Evolutionary conservation across 208 protist genomes (phyloP).

Genomic region (Acanthamoeba divionensis): DNA sequence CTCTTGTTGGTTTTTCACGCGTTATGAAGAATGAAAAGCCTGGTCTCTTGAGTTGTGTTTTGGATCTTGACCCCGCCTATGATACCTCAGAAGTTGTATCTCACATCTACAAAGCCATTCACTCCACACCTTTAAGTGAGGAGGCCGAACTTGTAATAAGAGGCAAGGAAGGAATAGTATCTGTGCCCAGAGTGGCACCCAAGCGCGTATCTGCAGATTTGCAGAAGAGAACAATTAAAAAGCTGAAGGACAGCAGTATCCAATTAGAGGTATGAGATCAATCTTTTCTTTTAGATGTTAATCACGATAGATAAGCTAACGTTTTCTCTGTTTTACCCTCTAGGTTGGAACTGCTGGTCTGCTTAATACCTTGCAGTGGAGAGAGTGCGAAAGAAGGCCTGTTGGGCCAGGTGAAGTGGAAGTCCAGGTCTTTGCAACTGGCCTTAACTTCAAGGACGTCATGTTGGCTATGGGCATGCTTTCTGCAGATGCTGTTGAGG

Average conservation of each 20-base stretch:
- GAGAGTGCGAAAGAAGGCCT: neutral
- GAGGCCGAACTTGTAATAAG: neutral
- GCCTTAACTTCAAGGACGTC: conserved; percentile 79
- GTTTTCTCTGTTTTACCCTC: too few species aligned
- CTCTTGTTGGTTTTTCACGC: neutral
- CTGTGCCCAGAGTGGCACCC: conserved; percentile 8
- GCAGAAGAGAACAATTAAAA: neutral
- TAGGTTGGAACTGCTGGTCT: neutral
- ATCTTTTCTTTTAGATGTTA: too few species aligned
- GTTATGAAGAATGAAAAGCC: conserved; percentile 8
- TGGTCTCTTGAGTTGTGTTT: neutral
- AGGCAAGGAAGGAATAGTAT: neutral
- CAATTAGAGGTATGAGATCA: too few species aligned
- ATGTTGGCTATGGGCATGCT: conserved; percentile 70
- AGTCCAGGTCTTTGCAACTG: conserved; percentile 60
- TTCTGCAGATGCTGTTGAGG: conserved; percentile 53
- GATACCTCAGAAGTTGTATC: neutral
- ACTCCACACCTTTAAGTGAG: neutral
- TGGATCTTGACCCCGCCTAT: neutral
- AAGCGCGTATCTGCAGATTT: neutral
- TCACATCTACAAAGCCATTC: neutral
- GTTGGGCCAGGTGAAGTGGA: conserved; percentile 54
- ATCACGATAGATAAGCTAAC: too few species aligned
- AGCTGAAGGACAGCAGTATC: neutral
- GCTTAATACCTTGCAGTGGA: conserved; percentile 13